Base-by-base conservation (phyloP, 495 filamentous ascomycete genomes). In the Cladorrhinum samala region DNA sequence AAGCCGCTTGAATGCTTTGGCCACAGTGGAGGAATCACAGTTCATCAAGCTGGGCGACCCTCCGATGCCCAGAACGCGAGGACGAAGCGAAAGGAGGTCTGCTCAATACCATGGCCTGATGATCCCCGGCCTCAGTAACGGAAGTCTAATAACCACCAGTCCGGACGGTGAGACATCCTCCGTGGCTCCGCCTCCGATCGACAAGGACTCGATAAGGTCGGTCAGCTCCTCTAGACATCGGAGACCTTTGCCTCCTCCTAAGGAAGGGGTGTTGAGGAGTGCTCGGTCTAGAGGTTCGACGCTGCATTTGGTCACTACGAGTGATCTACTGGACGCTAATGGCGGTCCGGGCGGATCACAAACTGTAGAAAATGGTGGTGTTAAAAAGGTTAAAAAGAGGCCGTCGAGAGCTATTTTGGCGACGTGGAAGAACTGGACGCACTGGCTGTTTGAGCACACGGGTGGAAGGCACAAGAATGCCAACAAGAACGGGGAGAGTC, bases 211-310 rank as follows among this genome's bases (percentile, higher is more conserved):
- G 18, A 75, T 86, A 30, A 77, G 85, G 21, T 89, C 85, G 17
- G 75, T 75, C 21, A 85, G 82, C 54, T 88, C 88, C 2, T 84
- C 84, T 41, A 75, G 82, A 53, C 78, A 78, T 43, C 70, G 78
- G 40, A 80, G 84, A 37, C 91, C 90, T n/a, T 71, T 84, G 45
- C 88, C 85, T 11, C 91, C 91, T 46, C 91, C 90, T 1, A 96
- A 95, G 67, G 91, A 96, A 61, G 76, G 78, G 7, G 68, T 76
- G 9, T 49, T 80, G 24, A 69, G 79, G 62, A 79, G 78, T 47
- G 78, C 83, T 50, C 74, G 83, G 51, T 87, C 85, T 30, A 72
- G 86, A 42, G 83, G 84, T 21, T 94, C 88, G 61, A 89, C 85
- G 53, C 76, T 94, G 18, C 88, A 93, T 61, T 80, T 89, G 16